phyloP scores from a whole-genome alignment of 148 eudicot genomes.

The Rhododendron henanense region DNA sequence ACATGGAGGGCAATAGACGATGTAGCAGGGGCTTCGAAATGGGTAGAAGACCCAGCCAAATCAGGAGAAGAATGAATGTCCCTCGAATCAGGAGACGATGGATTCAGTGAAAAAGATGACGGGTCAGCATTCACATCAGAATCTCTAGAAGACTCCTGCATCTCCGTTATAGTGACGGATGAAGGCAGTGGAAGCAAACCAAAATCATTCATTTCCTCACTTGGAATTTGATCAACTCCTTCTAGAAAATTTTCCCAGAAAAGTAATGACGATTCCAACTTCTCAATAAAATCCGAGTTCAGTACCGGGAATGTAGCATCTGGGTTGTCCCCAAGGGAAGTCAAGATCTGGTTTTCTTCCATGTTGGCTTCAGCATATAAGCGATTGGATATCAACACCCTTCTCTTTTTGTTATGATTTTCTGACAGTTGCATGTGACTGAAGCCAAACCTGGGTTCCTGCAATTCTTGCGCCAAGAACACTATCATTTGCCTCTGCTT shows the following conservation, averaged over 20 bases:
- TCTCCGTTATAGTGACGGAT: slow-evolving; percentile 14
- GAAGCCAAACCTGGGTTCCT: slow-evolving; percentile 21
- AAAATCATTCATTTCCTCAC: slow-evolving; percentile 15
- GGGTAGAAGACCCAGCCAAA: slow-evolving; percentile 16
- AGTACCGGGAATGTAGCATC: slow-evolving; percentile 15
- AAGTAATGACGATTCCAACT: slow-evolving; percentile 31
- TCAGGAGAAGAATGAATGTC: slow-evolving; percentile 28
- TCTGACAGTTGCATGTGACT: slow-evolving; percentile 14
- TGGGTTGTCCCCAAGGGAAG: slow-evolving; percentile 6
- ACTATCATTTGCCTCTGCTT: slow-evolving; percentile 31
- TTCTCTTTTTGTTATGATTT: slow-evolving; percentile 35
- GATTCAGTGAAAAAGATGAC: slow-evolving; percentile 11
- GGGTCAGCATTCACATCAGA: slow-evolving; percentile 21
- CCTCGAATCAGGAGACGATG: slow-evolving; percentile 20
- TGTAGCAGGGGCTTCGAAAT: slow-evolving; percentile 22
- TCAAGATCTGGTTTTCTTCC: slow-evolving; percentile 10
- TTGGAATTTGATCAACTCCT: slow-evolving; percentile 14
- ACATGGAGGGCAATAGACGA: slow-evolving; percentile 22
- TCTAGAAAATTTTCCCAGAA: slow-evolving; percentile 34
- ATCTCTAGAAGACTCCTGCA: slow-evolving; percentile 24
- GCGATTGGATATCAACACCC: slow-evolving; percentile 27
- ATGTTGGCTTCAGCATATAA: slow-evolving; percentile 29
- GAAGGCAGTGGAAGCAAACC: slow-evolving; percentile 14
- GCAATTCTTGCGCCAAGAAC: slow-evolving; percentile 25
- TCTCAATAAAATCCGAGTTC: slow-evolving; percentile 20